phyloP scores from a whole-genome alignment of 768 basidiomycete genomes.

The Crassisporium funariophilum region DNA sequence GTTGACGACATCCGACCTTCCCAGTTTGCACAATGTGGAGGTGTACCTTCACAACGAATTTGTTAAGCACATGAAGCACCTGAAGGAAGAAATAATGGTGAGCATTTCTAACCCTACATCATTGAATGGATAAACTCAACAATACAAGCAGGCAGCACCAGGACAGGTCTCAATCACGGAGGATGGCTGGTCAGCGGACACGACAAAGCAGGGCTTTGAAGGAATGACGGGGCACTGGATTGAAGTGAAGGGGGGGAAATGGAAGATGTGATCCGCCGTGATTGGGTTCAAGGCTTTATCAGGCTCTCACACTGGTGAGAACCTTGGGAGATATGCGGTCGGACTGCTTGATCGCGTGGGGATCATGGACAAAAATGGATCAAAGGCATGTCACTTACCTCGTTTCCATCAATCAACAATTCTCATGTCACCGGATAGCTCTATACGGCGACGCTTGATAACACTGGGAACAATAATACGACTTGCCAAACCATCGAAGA shows the following conservation, averaged over 20 bases:
- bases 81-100: background rate
- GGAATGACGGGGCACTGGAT: constrained; percentile 23
- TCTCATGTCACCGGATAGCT: background rate
- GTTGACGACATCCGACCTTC: constrained; percentile 7
- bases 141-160: background rate
- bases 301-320: constrained; percentile 10
- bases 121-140: background rate
- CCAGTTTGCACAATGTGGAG: constrained; percentile 11
- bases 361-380: constrained; percentile 4
- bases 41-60: constrained; percentile 21
- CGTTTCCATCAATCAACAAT: background rate
- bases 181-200: constrained; percentile 22
- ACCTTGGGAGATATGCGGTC: constrained; percentile 9
- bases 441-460: constrained; percentile 8
- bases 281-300: constrained; percentile 8
- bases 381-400: constrained; percentile 3
- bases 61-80: constrained; percentile 8
- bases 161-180: constrained; percentile 12
- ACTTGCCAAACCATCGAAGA: constrained; percentile 17
- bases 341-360: constrained; percentile 11
- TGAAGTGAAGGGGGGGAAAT: constrained; percentile 8
- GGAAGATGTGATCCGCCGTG: constrained; percentile 6
- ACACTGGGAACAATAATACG: constrained; percentile 25
- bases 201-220: constrained; percentile 11
- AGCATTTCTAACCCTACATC: background rate